Evolutionary conservation across 306 rosid genomes (phyloP), one percentile per base, ranked within the genome.

Genomic region (Gynostemma pentaphyllum): DNA sequence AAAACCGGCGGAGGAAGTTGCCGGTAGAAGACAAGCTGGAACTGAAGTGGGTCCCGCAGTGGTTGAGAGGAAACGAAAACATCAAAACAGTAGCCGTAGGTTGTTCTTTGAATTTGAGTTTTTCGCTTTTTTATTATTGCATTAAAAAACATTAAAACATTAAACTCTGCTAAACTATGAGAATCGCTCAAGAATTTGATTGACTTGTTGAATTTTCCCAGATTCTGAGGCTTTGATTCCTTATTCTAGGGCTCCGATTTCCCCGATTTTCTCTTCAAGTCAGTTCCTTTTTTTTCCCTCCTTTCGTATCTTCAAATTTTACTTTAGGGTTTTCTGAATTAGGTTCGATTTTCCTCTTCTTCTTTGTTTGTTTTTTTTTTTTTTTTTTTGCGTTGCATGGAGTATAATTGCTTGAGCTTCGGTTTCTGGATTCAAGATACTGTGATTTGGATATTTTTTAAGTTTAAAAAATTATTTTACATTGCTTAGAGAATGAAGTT

Each of bases 21-120:
- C 30, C 56, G 69, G 69, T 64, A 28, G 42, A 29, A 26, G 39
- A 44, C 10, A 14, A 64, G 54, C 54, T 63, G 54, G 54, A 45
- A 18, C 68, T 45, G 5, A 11, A 64, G 27, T 45, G 68, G 55
- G 68, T 45, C 68, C 68, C 40, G 41, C 53, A 21, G 56, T 64
- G 45, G 59, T 56, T 65, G 32, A 61, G 44, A 30, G 57, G n/a
- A n/a, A n/a, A n/a, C n/a, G n/a, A n/a, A n/a, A n/a, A n/a, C n/a
- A n/a, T n/a, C n/a, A n/a, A n/a, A 65, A 65, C 56, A 30, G 56
- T 65, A 65, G 69, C 69, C 69, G 69, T 65, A 65, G 69, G 30
- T 65, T n/a, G n/a, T n/a, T n/a, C n/a, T 30, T 45, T 46, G 59
- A 65, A 65, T 65, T 65, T 65, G 56, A 46, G 45, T 46, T 28